phyloP scores from a whole-genome alignment of 768 basidiomycete genomes.

The Termitomyces sp. region DNA sequence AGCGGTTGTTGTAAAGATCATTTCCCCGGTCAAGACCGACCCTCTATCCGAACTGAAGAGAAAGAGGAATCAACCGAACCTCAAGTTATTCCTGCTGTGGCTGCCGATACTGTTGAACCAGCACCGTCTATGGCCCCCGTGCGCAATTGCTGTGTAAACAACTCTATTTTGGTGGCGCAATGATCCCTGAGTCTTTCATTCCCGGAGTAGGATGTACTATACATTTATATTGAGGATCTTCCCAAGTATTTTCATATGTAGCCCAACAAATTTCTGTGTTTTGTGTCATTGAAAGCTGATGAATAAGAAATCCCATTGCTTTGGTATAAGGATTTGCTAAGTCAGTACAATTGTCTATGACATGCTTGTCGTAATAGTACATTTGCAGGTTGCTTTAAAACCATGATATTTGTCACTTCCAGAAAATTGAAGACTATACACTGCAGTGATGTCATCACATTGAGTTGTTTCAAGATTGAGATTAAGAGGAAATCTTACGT shows the following conservation, averaged over 20 bases:
- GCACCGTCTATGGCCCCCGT: slow-evolving; percentile 3
- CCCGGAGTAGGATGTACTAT: background rate
- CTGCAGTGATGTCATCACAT: background rate
- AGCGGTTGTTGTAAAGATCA: slow-evolving; percentile 47
- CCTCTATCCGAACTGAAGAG: background rate
- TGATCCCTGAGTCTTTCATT: background rate
- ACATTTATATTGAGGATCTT: background rate
- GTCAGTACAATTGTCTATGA: background rate
- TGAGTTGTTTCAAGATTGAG: background rate
- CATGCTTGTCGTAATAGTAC: background rate
- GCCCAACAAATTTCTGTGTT: background rate
- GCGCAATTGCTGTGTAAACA: slow-evolving; percentile 29
- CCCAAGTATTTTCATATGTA: background rate
- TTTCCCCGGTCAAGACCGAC: background rate
- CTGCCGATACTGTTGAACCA: background rate
- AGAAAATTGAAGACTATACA: slow-evolving; percentile 4
- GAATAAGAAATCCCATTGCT: background rate
- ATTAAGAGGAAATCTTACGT: slow-evolving; percentile 40
- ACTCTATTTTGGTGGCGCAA: slow-evolving; percentile 1
- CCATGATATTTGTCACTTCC: background rate
- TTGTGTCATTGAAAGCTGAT: background rate
- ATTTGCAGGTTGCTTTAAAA: background rate
- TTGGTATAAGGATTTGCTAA: background rate
- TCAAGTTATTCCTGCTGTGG: background rate
- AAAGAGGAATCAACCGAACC: background rate